These are phyloP conservation scores for Theobroma grandiflorum DNA, from an alignment of 441 rosid genomes.

Conservation along the genomic window DNA sequence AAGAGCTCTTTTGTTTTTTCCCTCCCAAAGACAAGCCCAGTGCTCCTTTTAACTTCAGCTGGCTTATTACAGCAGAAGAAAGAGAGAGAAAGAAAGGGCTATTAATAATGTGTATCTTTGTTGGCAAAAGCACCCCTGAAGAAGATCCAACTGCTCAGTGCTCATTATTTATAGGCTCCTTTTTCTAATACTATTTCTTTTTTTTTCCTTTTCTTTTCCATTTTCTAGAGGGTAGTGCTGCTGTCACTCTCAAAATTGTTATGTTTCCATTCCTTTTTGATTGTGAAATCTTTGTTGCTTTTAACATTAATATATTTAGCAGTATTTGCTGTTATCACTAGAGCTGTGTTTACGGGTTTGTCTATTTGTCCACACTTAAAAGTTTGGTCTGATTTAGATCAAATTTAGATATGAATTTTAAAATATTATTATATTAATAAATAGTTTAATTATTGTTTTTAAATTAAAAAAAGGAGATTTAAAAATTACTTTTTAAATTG, in stretches of 20 bases:
- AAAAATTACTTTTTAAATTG: too few relatives aligned
- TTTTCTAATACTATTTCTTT: neutral
- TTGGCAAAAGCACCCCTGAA: constrained; percentile 40
- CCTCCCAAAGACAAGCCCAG: neutral
- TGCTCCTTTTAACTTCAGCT: neutral
- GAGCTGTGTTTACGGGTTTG: neutral
- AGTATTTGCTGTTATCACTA: neutral
- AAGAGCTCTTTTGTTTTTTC: neutral
- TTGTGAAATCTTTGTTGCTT: constrained; percentile 19
- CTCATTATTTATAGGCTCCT: constrained; percentile 31
- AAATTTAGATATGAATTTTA: too few relatives aligned
- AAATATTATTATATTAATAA: too few relatives aligned
- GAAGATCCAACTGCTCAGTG: constrained; percentile 35
- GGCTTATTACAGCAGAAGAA: constrained; percentile 5
- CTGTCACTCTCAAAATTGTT: constrained; percentile 16
- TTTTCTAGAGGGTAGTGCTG: neutral
- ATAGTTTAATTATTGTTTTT: too few relatives aligned
- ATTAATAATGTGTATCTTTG: constrained; percentile 29
- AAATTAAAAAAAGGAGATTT: too few relatives aligned
- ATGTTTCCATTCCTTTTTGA: neutral
- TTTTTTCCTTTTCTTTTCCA: neutral
- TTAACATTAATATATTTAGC: neutral
- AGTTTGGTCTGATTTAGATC: too few relatives aligned
- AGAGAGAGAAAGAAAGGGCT: neutral
- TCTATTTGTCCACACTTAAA: too few relatives aligned